Evolutionary conservation across 2,329 filamentous ascomycete genomes (phyloP).

Genomic region (Ophiocordyceps sinensis): DNA sequence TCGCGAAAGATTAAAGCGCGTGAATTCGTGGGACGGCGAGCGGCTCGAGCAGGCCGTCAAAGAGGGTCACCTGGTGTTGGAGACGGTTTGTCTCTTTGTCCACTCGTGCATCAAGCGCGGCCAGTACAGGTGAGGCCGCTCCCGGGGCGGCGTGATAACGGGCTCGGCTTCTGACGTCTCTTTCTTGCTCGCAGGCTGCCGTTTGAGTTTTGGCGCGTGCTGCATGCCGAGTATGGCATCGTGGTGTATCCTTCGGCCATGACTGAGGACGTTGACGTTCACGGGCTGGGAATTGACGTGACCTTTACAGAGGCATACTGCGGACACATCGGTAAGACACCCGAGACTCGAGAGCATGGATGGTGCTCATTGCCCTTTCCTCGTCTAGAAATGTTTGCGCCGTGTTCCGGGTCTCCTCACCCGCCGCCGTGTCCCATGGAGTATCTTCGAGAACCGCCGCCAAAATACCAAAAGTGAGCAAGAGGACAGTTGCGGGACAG

Average conservation of each 20-base stretch:
- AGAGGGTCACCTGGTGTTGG: conserved; percentile 19
- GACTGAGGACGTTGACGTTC: conserved; percentile 18
- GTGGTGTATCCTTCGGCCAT: conserved; percentile 25
- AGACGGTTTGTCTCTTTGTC: conserved; percentile 25
- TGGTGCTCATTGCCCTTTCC: not conserved
- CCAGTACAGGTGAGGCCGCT: conserved; percentile 18
- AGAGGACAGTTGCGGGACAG: not conserved
- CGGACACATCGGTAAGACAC: conserved; percentile 19
- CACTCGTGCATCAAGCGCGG: conserved; percentile 22
- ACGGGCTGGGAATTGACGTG: conserved; percentile 16
- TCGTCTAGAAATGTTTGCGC: conserved; percentile 19
- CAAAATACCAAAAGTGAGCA: conserved; percentile 13
- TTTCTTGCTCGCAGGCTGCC: conserved; percentile 14
- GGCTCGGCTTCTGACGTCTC: not conserved
- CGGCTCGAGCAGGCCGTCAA: conserved; percentile 17
- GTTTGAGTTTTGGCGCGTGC: conserved; percentile 21
- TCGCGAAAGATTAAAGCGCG: conserved; percentile 16
- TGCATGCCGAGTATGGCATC: conserved; percentile 24
- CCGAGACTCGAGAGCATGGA: not conserved
- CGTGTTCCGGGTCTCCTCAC: conserved; percentile 9
- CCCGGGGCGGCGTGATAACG: too few species aligned
- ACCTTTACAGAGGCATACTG: conserved; percentile 23
- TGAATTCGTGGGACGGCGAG: conserved; percentile 16
- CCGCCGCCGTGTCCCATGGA: conserved; percentile 23
- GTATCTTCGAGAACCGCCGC: conserved; percentile 21